Evolutionary conservation across 176 grass and related monocot genomes (phyloP), one percentile per base, ranked within the genome.

Genomic region (Areca catechu): DNA sequence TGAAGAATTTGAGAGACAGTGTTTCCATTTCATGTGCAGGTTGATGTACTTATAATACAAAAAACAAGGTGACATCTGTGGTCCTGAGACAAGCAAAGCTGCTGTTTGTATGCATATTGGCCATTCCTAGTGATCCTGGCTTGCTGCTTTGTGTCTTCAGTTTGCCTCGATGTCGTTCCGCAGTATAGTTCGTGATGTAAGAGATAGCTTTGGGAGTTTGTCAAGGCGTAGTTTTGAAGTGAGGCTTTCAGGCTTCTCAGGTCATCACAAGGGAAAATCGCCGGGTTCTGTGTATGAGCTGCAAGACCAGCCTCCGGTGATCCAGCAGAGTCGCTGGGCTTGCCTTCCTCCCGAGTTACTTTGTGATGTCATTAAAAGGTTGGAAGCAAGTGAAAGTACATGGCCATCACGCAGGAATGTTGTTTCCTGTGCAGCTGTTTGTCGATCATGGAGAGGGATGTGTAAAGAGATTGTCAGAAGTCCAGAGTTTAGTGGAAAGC

Each of bases 371-470:
- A 83, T 99, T 60, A 71, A 77, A 29, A 81, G 94, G 37, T 65
- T 99, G 37, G 94, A 99, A 67, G 66, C 78, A 22, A 89, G 86
- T 10, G 94, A 99, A 64, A 77, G 72, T 50, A 75, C 77, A 19
- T 99, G 94, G 94, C 94, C 94, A 59, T 57, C 88, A 61, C 74
- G 94, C 66, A 85, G 83, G 63, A 34, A 93, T 61, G 94, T 99
- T 4, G 67, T 99, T 53, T 78, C 72, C 54, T 89, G 86, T 71
- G 94, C 94, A 29, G 94, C 88, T 65, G 94, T 99, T 55, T 99
- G 94, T 58, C 74, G 79, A 72, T 85, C 88, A 64, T 99, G 94
- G 94, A 92, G 94, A 67, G 88, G 86, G 55, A 99, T 99, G 87
- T 99, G 94, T 72, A 87, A 76, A 78, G 94, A 99, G 57, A 89